Base-by-base conservation (phyloP, 257 asterid species). In the Leptodermis oblonga region DNA sequence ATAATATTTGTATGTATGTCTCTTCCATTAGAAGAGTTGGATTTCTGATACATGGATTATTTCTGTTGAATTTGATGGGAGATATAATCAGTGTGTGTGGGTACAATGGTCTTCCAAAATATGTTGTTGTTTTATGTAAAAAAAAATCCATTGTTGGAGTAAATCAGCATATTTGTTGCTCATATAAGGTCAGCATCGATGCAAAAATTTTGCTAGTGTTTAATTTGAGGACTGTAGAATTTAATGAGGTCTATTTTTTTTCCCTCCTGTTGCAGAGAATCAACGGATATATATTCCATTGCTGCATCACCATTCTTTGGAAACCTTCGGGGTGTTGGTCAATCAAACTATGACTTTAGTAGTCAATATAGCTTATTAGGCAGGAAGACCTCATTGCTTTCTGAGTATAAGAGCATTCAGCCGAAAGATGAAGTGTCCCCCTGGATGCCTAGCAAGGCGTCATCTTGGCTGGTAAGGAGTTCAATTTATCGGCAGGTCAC, bases 231-330 rank as follows among this genome's bases (percentile, higher is more conserved):
- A 51, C 5, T 62, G 18, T 1, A 17, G 25, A 31, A 42, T 70
- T 46, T 42, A 5, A 48, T 5, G 25, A 9, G 54, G 25, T 20
- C 54, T 48, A 48, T 20, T 4, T 48, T 17, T 48, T 46, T 69
- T 53, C 14, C 7, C 43, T 63, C 14, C 4, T 66, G 34, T 54
- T 53, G 25, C 86, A 92, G 97, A 76, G 97, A 92, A 77, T 73
- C 98, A 14, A 85, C 88, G n/a, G 82, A 90, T 77, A 71, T 84
- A 43, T 85, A 78, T 62, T 77, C 97, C 7, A 83, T 92, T 75
- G 89, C 98, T 30, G 95, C 95, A 69, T 85, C 97, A n/a, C 98
- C 97, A 55, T 78, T 65, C 78, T 73, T 88, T 14, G 93, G 90
- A 37, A 52, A 70, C 31, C 74, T 88, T 65, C 78, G 74, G 53